Percentiles rank a stretch among this genome's conserved stretches.
These are phyloP conservation scores for Trichoderma asperelloides DNA, from an alignment of 495 filamentous ascomycete species.

Conservation along the genomic window DNA sequence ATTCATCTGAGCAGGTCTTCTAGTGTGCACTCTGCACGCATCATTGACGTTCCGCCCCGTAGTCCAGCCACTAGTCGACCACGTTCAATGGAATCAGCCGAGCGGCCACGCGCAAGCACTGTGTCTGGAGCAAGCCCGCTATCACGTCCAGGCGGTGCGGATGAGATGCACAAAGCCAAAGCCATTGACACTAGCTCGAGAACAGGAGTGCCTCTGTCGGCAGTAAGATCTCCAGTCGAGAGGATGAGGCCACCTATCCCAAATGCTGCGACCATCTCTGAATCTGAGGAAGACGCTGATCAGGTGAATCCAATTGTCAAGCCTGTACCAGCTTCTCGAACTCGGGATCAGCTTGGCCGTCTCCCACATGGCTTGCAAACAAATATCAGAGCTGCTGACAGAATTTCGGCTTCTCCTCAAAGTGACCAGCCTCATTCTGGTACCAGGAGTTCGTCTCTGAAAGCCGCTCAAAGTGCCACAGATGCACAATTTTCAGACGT, in stretches of 20 bases:
- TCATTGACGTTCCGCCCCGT: conserved; percentile 44
- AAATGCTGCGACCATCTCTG: conserved; percentile 22
- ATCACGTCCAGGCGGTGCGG: conserved; percentile 32
- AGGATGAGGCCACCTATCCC: conserved; percentile 12
- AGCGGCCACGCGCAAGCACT: conserved; percentile 25
- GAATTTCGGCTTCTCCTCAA: neutral
- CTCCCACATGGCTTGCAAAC: conserved; percentile 10
- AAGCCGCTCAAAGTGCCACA: neutral
- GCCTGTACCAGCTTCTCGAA: neutral
- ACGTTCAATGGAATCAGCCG: conserved; percentile 32
- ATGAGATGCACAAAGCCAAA: conserved; percentile 21
- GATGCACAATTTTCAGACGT: conserved; percentile 2
- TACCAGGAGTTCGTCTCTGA: neutral
- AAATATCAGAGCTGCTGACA: neutral
- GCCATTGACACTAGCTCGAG: conserved; percentile 1
- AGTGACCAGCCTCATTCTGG: neutral
- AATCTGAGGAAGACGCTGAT: conserved; percentile 23
- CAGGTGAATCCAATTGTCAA: neutral
- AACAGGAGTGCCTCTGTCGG: neutral
- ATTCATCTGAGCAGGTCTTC: conserved; percentile 32
- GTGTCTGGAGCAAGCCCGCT: conserved; percentile 27
- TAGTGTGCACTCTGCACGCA: conserved; percentile 42
- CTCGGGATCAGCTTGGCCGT: conserved; percentile 11
- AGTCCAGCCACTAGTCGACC: conserved; percentile 37
- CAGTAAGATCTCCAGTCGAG: neutral